Percentiles rank a stretch among this genome's conserved stretches.
Evolutionary conservation across 2,329 filamentous ascomycete species (phyloP).

Genomic region (Mycocentrospora acerina): DNA sequence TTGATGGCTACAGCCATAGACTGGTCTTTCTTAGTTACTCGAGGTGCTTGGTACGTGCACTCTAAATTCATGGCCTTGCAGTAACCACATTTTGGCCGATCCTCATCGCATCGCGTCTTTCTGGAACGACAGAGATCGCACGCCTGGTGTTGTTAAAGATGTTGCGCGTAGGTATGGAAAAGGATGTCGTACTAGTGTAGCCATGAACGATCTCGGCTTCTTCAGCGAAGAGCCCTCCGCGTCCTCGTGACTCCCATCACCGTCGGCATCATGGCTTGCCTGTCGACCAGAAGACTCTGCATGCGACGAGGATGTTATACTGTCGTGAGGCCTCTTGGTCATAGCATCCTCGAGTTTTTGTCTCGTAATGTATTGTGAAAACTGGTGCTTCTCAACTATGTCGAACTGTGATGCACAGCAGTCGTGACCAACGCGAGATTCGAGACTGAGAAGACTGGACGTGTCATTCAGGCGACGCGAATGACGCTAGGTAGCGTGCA

Average conservation of each 20-base stretch:
- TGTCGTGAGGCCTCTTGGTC: conserved; percentile 37
- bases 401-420: conserved; percentile 4
- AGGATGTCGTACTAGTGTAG: conserved; percentile 28
- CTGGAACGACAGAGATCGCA: conserved; percentile 57
- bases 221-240: conserved; percentile 31
- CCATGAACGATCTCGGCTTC: conserved; percentile 40
- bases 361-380: conserved; percentile 3
- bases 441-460: conserved; percentile 2
- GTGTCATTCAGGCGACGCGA: no score
- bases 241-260: conserved; percentile 24
- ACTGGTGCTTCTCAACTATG: background rate
- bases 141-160: conserved; percentile 40
- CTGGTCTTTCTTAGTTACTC: conserved; percentile 57
- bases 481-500: no score
- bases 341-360: conserved; percentile 28
- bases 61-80: conserved; percentile 53
- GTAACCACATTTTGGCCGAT: conserved; percentile 53
- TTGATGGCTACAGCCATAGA: conserved; percentile 58
- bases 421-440: no score
- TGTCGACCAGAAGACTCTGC: conserved; percentile 16
- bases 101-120: conserved; percentile 59
- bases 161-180: background rate
- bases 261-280: conserved; percentile 22
- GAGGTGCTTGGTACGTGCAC: conserved; percentile 56
- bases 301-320: conserved; percentile 20